Percentiles rank a stretch among this genome's conserved stretches.
Conservation (phyloP, 1,139 yeast species). For the Blastobotrys indianensis region DNA sequence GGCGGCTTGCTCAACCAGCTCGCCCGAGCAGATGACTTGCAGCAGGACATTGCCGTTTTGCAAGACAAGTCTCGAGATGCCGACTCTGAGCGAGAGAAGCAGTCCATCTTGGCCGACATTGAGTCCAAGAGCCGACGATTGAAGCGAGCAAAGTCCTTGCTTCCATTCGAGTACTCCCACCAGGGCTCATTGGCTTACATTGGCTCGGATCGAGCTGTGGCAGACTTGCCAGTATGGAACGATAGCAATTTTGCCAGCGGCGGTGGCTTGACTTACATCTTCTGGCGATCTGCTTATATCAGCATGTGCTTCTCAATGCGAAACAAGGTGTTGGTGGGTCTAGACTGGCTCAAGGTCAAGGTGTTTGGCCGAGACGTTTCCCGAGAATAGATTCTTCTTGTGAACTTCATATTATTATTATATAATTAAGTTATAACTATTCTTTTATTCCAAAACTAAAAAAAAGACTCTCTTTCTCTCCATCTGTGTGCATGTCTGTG, state of each 20-base stretch:
- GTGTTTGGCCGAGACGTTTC: constrained; percentile 79
- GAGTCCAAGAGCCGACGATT: constrained; percentile 37
- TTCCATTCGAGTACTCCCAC: constrained; percentile 61
- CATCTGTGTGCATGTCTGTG: no score
- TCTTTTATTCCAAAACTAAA: no score
- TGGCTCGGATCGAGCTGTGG: constrained; percentile 90
- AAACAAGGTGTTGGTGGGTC: constrained; percentile 75
- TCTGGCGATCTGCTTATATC: constrained; percentile 93
- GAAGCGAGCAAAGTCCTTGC: constrained; percentile 63
- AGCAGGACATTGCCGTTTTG: constrained; percentile 39
- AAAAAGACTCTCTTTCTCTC: no score
- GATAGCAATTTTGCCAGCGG: constrained; percentile 80
- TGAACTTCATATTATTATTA: neutral
- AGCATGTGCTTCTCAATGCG: constrained; percentile 88
- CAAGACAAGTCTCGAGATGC: constrained; percentile 38
- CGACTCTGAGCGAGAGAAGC: constrained; percentile 29
- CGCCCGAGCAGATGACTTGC: constrained; percentile 60
- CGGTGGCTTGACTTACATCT: constrained; percentile 79
- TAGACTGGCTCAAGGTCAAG: constrained; percentile 85
- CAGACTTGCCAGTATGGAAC: constrained; percentile 78
- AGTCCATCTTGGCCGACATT: constrained; percentile 32
- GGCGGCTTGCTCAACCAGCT: constrained; percentile 65
- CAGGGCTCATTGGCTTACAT: constrained; percentile 61
- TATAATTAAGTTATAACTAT: neutral
- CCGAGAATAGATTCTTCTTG: constrained; percentile 32